A percentile compares a stretch with the other conserved stretches of the same genome.
These are phyloP conservation scores for Pterulicium gracile DNA, from an alignment of 1,284 basidiomycete genomes.

Conservation along the genomic window DNA sequence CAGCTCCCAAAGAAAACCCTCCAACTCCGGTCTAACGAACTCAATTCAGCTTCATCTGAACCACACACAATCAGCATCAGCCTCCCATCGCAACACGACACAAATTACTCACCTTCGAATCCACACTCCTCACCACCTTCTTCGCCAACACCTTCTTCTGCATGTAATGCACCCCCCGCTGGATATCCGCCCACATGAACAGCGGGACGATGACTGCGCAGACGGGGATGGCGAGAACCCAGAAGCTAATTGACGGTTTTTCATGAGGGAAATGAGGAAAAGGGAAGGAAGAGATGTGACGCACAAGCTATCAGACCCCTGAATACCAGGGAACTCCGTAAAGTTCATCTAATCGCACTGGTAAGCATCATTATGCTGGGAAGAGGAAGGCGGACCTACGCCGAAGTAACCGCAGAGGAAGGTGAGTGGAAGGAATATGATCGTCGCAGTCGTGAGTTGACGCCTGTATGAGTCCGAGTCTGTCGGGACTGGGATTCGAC, in stretches of 20 bases:
- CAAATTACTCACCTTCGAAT: too few relatives aligned
- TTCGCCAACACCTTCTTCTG: conserved; percentile 26
- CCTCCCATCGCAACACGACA: too few relatives aligned
- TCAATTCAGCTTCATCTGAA: too few relatives aligned
- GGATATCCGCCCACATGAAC: conserved; percentile 45
- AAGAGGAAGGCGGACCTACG: too few relatives aligned
- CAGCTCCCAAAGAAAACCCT: too few relatives aligned
- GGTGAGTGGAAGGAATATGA: conserved; percentile 61
- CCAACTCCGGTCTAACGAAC: too few relatives aligned
- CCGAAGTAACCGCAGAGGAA: conserved; percentile 62
- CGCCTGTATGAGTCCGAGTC: conserved; percentile 26
- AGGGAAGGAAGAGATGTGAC: neutral
- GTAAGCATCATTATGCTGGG: too few relatives aligned
- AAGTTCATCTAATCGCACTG: too few relatives aligned
- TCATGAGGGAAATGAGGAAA: neutral
- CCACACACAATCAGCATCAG: too few relatives aligned
- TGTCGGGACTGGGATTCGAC: conserved; percentile 1
- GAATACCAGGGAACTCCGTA: neutral
- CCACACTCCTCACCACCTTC: too few relatives aligned
- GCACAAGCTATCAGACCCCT: neutral
- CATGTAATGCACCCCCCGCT: conserved; percentile 30
- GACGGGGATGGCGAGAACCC: conserved; percentile 52
- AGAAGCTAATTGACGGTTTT: too few relatives aligned
- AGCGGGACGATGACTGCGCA: conserved; percentile 45
- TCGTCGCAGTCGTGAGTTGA: conserved; percentile 50